These are phyloP conservation scores for Fusarium decemcellulare DNA, from an alignment of 2,329 filamentous ascomycete species.

Conservation along the genomic window DNA sequence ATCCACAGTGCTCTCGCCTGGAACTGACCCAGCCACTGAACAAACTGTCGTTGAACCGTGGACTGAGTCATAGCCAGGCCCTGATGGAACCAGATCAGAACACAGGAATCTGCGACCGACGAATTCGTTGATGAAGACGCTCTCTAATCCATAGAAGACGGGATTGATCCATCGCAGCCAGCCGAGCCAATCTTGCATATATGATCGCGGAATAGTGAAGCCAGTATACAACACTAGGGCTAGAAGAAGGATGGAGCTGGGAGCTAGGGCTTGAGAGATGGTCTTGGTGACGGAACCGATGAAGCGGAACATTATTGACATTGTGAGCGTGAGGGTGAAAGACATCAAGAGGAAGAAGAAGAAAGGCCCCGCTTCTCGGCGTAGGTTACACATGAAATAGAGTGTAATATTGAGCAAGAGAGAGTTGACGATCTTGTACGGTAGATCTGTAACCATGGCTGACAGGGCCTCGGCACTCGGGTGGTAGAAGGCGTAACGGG, in stretches of 20 bases:
- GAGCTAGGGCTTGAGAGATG: slow-evolving; percentile 43
- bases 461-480: slow-evolving; percentile 48
- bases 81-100: slow-evolving; percentile 52
- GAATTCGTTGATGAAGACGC: slow-evolving; percentile 75
- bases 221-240: slow-evolving; percentile 64
- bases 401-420: slow-evolving; percentile 61
- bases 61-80: slow-evolving; percentile 16
- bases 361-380: slow-evolving; percentile 67
- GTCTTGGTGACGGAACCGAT: slow-evolving; percentile 47
- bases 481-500: slow-evolving; percentile 52
- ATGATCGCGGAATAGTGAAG: slow-evolving; percentile 57
- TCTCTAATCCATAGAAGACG: slow-evolving; percentile 75
- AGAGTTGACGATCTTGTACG: slow-evolving; percentile 43
- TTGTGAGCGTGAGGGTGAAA: slow-evolving; percentile 69
- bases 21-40: slow-evolving; percentile 23
- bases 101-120: slow-evolving; percentile 63
- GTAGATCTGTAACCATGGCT: slow-evolving; percentile 39
- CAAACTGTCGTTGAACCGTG: slow-evolving; percentile 19
- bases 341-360: slow-evolving; percentile 64
- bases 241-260: slow-evolving; percentile 42
- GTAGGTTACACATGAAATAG: slow-evolving; percentile 77
- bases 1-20: slow-evolving; percentile 31
- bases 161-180: slow-evolving; percentile 77
- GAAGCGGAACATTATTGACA: slow-evolving; percentile 73
- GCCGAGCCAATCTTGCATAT: slow-evolving; percentile 66